Percentiles rank a stretch among this genome's conserved stretches.
Conservation (phyloP, 768 basidiomycete genomes). For the Russula griseocarnosa region DNA sequence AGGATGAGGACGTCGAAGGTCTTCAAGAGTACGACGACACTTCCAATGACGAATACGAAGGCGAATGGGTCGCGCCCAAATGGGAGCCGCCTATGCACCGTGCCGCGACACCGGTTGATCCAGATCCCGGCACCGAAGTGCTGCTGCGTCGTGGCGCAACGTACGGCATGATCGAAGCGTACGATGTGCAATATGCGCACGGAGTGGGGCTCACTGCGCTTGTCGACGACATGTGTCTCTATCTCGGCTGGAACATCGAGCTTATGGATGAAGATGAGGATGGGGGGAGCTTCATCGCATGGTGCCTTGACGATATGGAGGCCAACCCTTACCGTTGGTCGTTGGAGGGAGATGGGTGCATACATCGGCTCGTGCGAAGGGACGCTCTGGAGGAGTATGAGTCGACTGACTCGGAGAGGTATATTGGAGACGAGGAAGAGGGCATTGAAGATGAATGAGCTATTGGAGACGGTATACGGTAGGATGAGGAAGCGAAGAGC, state of each 20-base stretch:
- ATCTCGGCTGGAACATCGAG: conserved; percentile 66
- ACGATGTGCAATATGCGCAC: conserved; percentile 53
- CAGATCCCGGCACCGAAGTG: conserved; percentile 36
- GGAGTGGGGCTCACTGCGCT: conserved; percentile 49
- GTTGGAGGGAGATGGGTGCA: conserved; percentile 29
- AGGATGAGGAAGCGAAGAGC: neutral
- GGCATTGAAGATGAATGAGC: conserved; percentile 11
- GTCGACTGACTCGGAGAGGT: conserved; percentile 25
- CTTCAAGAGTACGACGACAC: conserved; percentile 35
- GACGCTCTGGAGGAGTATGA: conserved; percentile 22
- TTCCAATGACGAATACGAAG: conserved; percentile 40
- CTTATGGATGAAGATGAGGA: conserved; percentile 42
- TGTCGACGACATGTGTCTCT: conserved; percentile 44
- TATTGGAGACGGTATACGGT: neutral
- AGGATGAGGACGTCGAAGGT: conserved; percentile 29
- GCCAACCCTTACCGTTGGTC: conserved; percentile 45
- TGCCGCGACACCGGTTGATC: conserved; percentile 37
- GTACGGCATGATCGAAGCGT: conserved; percentile 52
- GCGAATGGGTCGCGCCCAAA: conserved; percentile 43
- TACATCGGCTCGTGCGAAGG: conserved; percentile 22
- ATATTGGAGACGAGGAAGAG: conserved; percentile 18
- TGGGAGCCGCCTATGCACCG: conserved; percentile 58
- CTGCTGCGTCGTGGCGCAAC: conserved; percentile 60
- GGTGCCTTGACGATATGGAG: conserved; percentile 40
- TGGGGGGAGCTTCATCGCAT: conserved; percentile 42